Base-by-base conservation (phyloP, 257 asterid species). In the Vinca minor region DNA sequence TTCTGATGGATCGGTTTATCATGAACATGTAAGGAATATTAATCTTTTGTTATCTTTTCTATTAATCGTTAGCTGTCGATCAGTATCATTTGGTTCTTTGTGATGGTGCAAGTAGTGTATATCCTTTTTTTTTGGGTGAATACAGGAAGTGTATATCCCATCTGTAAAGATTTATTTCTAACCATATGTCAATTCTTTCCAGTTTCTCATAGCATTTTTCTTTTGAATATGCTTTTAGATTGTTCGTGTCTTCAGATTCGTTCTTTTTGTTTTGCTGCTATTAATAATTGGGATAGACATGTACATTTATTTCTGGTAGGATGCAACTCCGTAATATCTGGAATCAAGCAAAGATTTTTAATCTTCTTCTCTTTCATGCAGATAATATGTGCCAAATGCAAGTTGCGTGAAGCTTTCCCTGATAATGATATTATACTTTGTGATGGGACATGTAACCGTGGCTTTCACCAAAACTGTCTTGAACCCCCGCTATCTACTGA, bases 321-420 rank as follows among this genome's bases (percentile, higher is more conserved):
- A 56, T 56, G 6, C 18, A 20, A 18, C 0, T 31, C 15, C 0
- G 2, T 23, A 23, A 18, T 23, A 1, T 36, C 18, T 31, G 42
- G 42, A 56, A 17, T 56, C 17, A 31, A 31, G 17, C 25, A 31
- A 29, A 8, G 48, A 66, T 28, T 72, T 65, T 41, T 56, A 42
- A 23, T 62, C 42, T 71, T 74, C 63, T 73, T 70, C 63, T 68
- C 71, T 66, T 50, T 59, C 55, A 4, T 74, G 45, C 95, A 89
- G 98, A 87, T 89, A 67, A 44, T 93, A 67, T 93, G 98, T 78
- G 93, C 96, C 64, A 89, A 89, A 84, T 93, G 98, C 79, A 83
- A 83, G 80, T 68, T 76, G 64, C 82, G 82, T 18, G 97, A 89
- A 68, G 89, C 95, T 65, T 77, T 81, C 73, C 95, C 86, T 15